These are phyloP conservation scores for Calonectria pseudoturangicola DNA, from an alignment of 2,329 filamentous ascomycete species.

Conservation along the genomic window DNA sequence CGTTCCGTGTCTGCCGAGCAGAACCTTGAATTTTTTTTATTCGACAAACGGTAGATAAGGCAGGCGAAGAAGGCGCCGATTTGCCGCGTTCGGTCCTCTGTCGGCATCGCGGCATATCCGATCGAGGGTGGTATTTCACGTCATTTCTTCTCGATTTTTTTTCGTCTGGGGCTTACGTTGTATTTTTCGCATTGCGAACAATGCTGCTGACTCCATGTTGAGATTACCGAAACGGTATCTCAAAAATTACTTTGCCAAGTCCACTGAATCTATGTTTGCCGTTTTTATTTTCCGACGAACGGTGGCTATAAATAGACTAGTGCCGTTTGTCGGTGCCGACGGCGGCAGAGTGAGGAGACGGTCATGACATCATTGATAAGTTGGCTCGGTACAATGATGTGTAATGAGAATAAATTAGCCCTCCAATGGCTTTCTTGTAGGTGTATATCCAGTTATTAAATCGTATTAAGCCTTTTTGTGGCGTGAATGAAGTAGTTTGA, in stretches of 20 bases:
- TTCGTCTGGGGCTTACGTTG: background rate
- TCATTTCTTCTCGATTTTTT: background rate
- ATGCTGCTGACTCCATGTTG: background rate
- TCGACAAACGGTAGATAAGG: slow-evolving; percentile 24
- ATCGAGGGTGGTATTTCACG: slow-evolving; percentile 7
- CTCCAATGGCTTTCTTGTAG: too few relatives aligned
- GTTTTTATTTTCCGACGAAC: slow-evolving; percentile 23
- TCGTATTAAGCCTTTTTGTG: background rate
- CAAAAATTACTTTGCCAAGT: background rate
- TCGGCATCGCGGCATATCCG: slow-evolving; percentile 12
- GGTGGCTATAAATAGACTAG: slow-evolving; percentile 19
- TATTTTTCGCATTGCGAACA: background rate
- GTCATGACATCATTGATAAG: slow-evolving; percentile 23
- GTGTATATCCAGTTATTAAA: background rate
- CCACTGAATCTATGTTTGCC: background rate
- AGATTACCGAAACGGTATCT: slow-evolving; percentile 6
- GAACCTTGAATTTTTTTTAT: slow-evolving; percentile 29
- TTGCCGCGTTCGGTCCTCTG: slow-evolving; percentile 35
- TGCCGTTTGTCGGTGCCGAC: slow-evolving; percentile 10
- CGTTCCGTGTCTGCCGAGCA: slow-evolving; percentile 40
- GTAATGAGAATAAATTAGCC: background rate
- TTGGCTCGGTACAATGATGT: background rate
- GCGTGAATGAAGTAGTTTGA: too few relatives aligned
- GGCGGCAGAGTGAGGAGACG: background rate
- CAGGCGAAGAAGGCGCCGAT: slow-evolving; percentile 27